These are phyloP conservation scores for Metarhizium sp. DNA, from an alignment of 2,329 filamentous ascomycete genomes.

Conservation along the genomic window DNA sequence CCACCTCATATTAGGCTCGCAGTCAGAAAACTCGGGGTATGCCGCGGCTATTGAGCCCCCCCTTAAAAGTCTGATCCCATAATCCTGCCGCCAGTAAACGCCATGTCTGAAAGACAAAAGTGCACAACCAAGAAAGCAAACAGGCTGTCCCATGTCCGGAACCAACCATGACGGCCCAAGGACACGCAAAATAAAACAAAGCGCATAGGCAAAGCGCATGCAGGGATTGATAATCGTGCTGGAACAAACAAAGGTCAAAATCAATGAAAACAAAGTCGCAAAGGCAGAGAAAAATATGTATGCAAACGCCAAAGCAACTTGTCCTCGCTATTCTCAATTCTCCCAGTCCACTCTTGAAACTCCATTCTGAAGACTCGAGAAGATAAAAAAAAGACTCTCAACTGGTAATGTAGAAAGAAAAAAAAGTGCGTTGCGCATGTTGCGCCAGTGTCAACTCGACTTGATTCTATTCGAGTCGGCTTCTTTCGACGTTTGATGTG, in stretches of 20 bases:
- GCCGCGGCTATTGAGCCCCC: not conserved
- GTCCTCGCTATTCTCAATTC: conserved; percentile 1
- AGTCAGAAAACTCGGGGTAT: not conserved
- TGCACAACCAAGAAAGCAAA: not conserved
- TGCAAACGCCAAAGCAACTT: conserved; percentile 10
- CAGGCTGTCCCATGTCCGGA: not conserved
- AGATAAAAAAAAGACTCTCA: not conserved
- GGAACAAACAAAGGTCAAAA: not conserved
- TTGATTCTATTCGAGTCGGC: not conserved
- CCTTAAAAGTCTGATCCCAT: not conserved
- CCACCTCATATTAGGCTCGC: conserved; percentile 1
- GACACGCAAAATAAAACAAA: not conserved
- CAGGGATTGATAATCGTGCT: not conserved
- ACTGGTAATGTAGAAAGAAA: not conserved
- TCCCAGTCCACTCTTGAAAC: conserved; percentile 6
- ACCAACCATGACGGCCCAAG: not conserved
- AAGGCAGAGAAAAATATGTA: not conserved
- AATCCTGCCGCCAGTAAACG: conserved; percentile 2
- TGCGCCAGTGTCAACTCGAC: not conserved
- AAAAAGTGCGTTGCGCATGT: not conserved
- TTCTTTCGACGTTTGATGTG: not conserved
- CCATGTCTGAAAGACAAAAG: not conserved
- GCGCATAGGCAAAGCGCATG: not conserved
- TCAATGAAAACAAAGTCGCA: not conserved
- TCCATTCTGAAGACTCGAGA: conserved; percentile 1